Evolutionary conservation across 2,329 filamentous ascomycete species (phyloP).

Genomic region (Cadophora sp.): DNA sequence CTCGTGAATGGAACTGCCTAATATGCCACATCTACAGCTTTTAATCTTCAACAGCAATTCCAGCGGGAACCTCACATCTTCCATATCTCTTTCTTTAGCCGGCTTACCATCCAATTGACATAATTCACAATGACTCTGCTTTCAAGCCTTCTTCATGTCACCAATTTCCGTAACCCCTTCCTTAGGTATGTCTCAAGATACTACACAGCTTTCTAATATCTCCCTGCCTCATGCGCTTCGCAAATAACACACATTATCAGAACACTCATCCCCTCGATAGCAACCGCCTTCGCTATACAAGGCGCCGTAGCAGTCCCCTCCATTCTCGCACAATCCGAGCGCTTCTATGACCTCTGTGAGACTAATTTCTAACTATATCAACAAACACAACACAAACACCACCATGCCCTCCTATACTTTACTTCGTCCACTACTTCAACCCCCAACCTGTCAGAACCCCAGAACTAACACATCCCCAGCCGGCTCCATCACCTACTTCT

Average conservation of each 20-base stretch:
- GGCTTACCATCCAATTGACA: neutral
- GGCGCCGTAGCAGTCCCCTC: conserved; percentile 67
- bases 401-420: too few relatives aligned
- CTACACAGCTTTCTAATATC: neutral
- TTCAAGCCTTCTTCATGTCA: conserved; percentile 60
- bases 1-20: neutral
- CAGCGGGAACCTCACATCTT: neutral
- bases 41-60: neutral
- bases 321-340: conserved; percentile 64
- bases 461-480: conserved; percentile 45
- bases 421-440: too few relatives aligned
- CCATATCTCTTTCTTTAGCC: neutral
- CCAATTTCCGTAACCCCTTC: conserved; percentile 67
- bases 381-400: too few relatives aligned
- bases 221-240: neutral
- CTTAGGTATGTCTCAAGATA: conserved; percentile 48
- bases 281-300: conserved; percentile 69
- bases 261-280: conserved; percentile 66
- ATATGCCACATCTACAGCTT: conserved; percentile 5
- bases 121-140: conserved; percentile 43
- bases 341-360: conserved; percentile 65
- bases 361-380: too few relatives aligned
- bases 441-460: neutral
- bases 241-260: conserved; percentile 17
- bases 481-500: conserved; percentile 70